Conservation (phyloP, 177 flowering plant genomes). For the Telopea speciosissima region DNA sequence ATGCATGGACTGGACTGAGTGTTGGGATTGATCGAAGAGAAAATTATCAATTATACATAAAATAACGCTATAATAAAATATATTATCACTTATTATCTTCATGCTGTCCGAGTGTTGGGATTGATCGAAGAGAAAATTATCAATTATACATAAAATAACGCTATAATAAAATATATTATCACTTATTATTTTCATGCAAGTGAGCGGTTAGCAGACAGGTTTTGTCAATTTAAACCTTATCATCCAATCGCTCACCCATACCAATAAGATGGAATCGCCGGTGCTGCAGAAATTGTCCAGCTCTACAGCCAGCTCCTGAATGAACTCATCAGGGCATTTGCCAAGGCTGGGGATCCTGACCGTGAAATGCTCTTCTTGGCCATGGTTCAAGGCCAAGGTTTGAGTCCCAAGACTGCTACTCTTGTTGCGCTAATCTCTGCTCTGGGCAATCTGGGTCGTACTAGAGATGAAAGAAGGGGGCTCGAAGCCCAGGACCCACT, state of each 20-base stretch:
- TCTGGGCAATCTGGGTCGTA: slow-evolving; percentile 59
- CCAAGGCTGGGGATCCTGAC: slow-evolving; percentile 59
- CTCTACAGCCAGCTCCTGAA: slow-evolving; percentile 69
- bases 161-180: no score
- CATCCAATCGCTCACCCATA: slow-evolving; percentile 55
- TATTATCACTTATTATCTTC: no score
- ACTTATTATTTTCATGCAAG: no score
- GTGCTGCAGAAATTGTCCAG: slow-evolving; percentile 62
- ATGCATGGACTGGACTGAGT: no score
- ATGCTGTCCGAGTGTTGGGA: no score
- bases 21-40: no score
- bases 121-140: no score
- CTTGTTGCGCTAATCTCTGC: slow-evolving; percentile 52
- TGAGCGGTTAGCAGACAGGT: slow-evolving; percentile 79
- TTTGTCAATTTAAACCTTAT: slow-evolving; percentile 67
- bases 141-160: no score
- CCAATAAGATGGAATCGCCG: slow-evolving; percentile 43
- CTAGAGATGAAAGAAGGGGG: slow-evolving; percentile 76
- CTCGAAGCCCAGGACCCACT: slow-evolving; percentile 67
- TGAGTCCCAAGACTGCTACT: slow-evolving; percentile 62
- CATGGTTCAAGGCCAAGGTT: slow-evolving; percentile 60
- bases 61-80: no score
- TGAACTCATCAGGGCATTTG: slow-evolving; percentile 68
- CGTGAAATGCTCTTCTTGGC: slow-evolving; percentile 52
- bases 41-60: no score